phyloP scores from a whole-genome alignment of 2,329 filamentous ascomycete species.

The Coleophoma crateriformis region DNA sequence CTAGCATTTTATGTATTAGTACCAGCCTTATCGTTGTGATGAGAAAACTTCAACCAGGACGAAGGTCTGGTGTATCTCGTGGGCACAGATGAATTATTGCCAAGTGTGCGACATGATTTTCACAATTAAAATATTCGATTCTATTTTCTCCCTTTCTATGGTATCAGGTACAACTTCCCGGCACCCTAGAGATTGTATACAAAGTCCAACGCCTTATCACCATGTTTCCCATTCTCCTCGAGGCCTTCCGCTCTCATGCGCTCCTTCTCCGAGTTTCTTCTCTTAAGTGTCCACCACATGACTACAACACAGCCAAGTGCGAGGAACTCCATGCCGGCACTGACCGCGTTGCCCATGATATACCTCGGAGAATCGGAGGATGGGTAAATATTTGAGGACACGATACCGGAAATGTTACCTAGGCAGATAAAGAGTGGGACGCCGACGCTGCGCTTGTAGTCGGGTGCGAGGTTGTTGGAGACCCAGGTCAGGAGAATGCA shows the following conservation, averaged over 20 bases:
- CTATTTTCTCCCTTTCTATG: too few relatives aligned
- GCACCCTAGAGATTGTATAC: background rate
- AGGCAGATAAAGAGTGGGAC: background rate
- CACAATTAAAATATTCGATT: too few relatives aligned
- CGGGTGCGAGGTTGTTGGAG: background rate
- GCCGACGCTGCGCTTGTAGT: background rate
- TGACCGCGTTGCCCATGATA: background rate
- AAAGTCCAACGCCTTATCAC: background rate
- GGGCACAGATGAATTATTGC: too few relatives aligned
- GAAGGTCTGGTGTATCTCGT: too few relatives aligned
- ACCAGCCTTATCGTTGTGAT: too few relatives aligned
- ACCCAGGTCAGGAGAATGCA: background rate
- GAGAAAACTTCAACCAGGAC: too few relatives aligned
- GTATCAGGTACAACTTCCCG: too few relatives aligned
- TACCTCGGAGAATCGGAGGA: background rate
- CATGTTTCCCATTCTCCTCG: background rate
- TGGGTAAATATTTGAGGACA: background rate
- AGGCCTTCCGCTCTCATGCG: background rate
- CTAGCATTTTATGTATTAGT: too few relatives aligned
- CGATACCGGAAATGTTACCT: background rate
- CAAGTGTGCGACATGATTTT: too few relatives aligned
- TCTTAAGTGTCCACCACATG: background rate
- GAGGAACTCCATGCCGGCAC: background rate
- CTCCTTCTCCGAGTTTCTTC: background rate
- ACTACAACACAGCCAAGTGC: background rate